A percentile compares a stretch with the other conserved stretches of the same genome.
These are phyloP conservation scores for Glarea lozoyensis DNA, from an alignment of 495 filamentous ascomycete species.

Conservation along the genomic window DNA sequence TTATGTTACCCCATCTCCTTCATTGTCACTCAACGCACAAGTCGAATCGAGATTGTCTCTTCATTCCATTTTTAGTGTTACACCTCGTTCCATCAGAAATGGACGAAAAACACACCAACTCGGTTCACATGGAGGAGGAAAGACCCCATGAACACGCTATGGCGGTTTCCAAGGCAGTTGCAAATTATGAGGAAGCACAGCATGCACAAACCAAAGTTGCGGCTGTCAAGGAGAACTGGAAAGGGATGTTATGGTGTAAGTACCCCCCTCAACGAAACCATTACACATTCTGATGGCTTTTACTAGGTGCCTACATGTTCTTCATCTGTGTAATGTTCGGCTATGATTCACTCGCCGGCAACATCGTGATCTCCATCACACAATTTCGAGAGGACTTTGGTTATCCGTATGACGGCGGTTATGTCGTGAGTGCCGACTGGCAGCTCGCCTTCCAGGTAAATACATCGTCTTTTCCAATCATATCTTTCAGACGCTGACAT, in stretches of 20 bases:
- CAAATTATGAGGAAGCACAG: neutral
- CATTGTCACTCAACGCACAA: no score
- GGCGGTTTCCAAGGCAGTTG: neutral
- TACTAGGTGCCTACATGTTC: constrained; percentile 6
- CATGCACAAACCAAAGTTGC: neutral
- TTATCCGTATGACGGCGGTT: neutral
- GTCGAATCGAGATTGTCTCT: no score
- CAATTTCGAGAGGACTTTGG: constrained; percentile 14
- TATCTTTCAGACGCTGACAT: constrained; percentile 1
- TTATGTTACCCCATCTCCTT: no score
- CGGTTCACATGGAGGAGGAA: neutral
- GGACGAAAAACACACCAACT: neutral
- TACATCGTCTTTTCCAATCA: neutral
- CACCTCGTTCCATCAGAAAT: neutral
- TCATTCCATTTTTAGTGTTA: no score
- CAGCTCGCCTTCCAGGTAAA: constrained; percentile 1
- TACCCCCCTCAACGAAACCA: neutral
- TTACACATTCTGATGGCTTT: neutral
- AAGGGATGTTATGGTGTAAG: neutral
- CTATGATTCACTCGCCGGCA: constrained; percentile 12
- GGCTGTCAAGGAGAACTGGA: neutral
- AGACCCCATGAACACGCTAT: neutral
- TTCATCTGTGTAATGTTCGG: constrained; percentile 18
- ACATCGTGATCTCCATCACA: constrained; percentile 10
- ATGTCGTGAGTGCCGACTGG: constrained; percentile 9